Percentiles rank a stretch among this genome's conserved stretches.
phyloP scores from a whole-genome alignment of 176 grass and related monocot genomes.

The bread wheat (Triticum aestivum) region IWGSC_CS_RefSeq_v2.1 NC_057807.1:11652932-11653431 shows the following conservation, averaged over 20 bases:
- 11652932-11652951: too few relatives aligned
- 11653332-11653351: not conserved
- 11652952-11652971: too few relatives aligned
- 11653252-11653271: not conserved
- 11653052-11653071: not conserved
- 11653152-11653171: not conserved
- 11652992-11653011: too few relatives aligned
- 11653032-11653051: not conserved
- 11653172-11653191: too few relatives aligned
- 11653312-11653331: not conserved
- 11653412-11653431: constrained; percentile 24
- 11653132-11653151: too few relatives aligned
- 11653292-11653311: not conserved
- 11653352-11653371: constrained; percentile 29
- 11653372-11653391: not conserved
- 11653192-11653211: not conserved
- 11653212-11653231: not conserved
- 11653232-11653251: not conserved
- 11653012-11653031: too few relatives aligned
- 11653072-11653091: not conserved
- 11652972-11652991: too few relatives aligned
- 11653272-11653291: not conserved
- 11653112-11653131: not conserved
- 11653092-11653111: not conserved
- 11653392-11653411: not conserved